Conservation (phyloP, 2,329 filamentous ascomycete species). For the Lecanicillium sp. region DNA sequence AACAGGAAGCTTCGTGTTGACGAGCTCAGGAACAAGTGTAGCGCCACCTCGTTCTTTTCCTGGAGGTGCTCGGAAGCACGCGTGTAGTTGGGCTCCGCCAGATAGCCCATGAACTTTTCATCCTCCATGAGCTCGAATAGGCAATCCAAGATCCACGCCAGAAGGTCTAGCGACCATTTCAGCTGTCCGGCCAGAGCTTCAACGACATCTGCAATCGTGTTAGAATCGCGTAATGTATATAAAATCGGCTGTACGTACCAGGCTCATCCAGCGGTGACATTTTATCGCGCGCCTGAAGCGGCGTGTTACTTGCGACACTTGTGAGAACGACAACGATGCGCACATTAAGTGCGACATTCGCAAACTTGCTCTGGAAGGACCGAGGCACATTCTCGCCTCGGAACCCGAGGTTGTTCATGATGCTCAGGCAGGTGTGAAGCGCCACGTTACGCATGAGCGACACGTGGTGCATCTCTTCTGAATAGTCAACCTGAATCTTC, state of each 20-base stretch:
- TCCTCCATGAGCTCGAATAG: conserved; percentile 52
- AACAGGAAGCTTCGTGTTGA: conserved; percentile 67
- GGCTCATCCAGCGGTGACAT: conserved; percentile 57
- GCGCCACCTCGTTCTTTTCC: conserved; percentile 48
- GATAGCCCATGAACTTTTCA: conserved; percentile 42
- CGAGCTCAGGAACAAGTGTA: conserved; percentile 65
- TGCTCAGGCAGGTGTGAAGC: conserved; percentile 70
- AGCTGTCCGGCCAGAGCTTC: conserved; percentile 67
- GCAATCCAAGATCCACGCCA: conserved; percentile 55
- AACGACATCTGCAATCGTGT: conserved; percentile 54
- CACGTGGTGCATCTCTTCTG: conserved; percentile 66
- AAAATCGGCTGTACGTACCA: conserved; percentile 23
- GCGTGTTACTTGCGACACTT: conserved; percentile 55
- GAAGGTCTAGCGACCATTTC: conserved; percentile 70
- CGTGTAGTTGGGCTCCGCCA: conserved; percentile 40
- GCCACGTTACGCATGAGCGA: conserved; percentile 65
- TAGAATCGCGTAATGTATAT: conserved; percentile 8
- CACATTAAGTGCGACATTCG: conserved; percentile 68
- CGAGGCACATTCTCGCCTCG: conserved; percentile 56
- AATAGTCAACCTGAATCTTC: conserved; percentile 73
- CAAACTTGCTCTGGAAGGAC: conserved; percentile 64
- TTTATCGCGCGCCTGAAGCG: conserved; percentile 48
- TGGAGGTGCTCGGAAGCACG: conserved; percentile 48
- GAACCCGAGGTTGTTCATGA: conserved; percentile 74
- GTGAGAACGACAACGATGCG: conserved; percentile 64